A percentile compares a stretch with the other conserved stretches of the same genome.
phyloP scores from a whole-genome alignment of 768 basidiomycete genomes.

The Basidioascus undulatus region DNA sequence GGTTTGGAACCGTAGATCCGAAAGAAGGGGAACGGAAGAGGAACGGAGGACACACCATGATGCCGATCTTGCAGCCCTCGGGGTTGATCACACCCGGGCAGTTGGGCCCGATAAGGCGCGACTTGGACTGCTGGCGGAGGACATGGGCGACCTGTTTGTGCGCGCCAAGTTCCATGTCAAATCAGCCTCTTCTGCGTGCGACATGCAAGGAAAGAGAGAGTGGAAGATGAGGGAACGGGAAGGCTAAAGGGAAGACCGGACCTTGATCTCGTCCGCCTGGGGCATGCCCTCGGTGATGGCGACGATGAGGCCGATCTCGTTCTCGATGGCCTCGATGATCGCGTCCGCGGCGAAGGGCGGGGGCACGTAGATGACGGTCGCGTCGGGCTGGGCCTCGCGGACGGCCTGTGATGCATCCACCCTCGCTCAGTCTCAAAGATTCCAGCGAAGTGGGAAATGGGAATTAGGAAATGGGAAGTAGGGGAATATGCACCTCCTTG shows the following conservation, averaged over 20 bases:
- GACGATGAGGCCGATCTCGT: constrained; percentile 90
- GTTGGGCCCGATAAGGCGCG: constrained; percentile 91
- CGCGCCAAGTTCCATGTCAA: too few relatives aligned
- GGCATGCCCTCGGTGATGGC: constrained; percentile 98
- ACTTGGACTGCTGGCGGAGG: constrained; percentile 75
- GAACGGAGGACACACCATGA: too few relatives aligned
- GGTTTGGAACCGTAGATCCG: too few relatives aligned
- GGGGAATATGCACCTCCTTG: constrained; percentile 38
- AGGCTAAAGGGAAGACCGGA: constrained; percentile 16
- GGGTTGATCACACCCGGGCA: constrained; percentile 98
- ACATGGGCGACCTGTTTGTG: constrained; percentile 66
- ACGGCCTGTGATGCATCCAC: constrained; percentile 41
- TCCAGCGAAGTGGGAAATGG: background rate
- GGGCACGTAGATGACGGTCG: constrained; percentile 89
- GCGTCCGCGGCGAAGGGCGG: constrained; percentile 91
- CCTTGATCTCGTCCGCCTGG: constrained; percentile 83
- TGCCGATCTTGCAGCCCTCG: constrained; percentile 91
- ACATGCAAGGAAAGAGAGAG: background rate
- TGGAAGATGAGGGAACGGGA: background rate
- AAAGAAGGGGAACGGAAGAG: too few relatives aligned
- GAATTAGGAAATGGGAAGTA: background rate
- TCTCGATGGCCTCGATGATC: constrained; percentile 95
- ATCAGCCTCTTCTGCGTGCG: too few relatives aligned
- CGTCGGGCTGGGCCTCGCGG: constrained; percentile 61
- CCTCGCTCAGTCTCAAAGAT: background rate